Conservation (phyloP, 495 filamentous ascomycete genomes). For the Pseudevernia furfuracea region DNA sequence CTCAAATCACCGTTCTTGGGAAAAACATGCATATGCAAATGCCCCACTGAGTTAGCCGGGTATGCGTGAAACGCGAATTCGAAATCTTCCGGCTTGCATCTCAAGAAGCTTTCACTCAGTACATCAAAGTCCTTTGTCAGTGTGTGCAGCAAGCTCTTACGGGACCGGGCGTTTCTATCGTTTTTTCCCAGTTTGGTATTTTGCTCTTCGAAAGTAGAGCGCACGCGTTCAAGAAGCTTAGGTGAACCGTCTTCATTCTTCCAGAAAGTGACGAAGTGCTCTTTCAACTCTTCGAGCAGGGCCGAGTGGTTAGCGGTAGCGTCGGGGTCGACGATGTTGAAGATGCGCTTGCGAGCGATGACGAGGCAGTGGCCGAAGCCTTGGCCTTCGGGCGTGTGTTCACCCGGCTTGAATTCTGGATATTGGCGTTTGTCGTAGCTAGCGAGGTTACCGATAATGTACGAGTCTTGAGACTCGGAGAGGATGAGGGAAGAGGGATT, state of each 20-base stretch:
- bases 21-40: slow-evolving; percentile 33
- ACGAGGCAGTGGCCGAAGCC: slow-evolving; percentile 31
- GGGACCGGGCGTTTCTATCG: slow-evolving; percentile 13
- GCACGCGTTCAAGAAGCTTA: slow-evolving; percentile 16
- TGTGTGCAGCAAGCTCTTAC: not conserved
- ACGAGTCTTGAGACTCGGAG: slow-evolving; percentile 21
- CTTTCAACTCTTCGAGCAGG: slow-evolving; percentile 28
- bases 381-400: slow-evolving; percentile 24
- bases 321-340: slow-evolving; percentile 31
- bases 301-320: slow-evolving; percentile 15
- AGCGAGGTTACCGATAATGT: slow-evolving; percentile 29
- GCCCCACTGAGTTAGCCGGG: slow-evolving; percentile 28
- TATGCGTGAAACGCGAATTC: slow-evolving; percentile 30
- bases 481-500: slow-evolving; percentile 19
- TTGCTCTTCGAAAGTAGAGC: slow-evolving; percentile 18
- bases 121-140: slow-evolving; percentile 11
- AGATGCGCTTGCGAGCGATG: slow-evolving; percentile 30
- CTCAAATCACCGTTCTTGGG: slow-evolving; percentile 21
- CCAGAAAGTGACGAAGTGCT: slow-evolving; percentile 27
- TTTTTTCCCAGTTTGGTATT: slow-evolving; percentile 20
- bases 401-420: slow-evolving; percentile 20
- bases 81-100: slow-evolving; percentile 26
- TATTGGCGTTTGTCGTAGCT: slow-evolving; percentile 32
- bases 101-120: slow-evolving; percentile 7
- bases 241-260: not conserved